A percentile compares a stretch with the other conserved stretches of the same genome.
phyloP scores from a whole-genome alignment of 768 basidiomycete species.

The Mycena amicta region DNA sequence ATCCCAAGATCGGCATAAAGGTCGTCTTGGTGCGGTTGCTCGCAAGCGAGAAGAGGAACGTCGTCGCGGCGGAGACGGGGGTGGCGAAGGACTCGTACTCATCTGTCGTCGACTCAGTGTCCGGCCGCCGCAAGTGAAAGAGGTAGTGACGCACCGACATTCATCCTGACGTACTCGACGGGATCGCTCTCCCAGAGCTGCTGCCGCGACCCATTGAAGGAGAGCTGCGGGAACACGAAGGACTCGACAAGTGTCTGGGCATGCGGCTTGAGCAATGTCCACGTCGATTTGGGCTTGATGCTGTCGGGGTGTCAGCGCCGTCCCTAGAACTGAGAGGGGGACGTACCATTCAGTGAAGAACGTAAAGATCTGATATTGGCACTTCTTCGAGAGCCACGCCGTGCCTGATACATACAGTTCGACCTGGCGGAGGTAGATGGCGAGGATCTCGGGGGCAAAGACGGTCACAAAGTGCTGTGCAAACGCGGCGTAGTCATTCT shows the following conservation, averaged over 20 bases:
- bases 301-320: conserved; percentile 37
- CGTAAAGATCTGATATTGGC: conserved; percentile 79
- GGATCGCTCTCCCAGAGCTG: conserved; percentile 82
- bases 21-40: conserved; percentile 80
- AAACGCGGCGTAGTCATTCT: conserved; percentile 69
- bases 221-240: conserved; percentile 87
- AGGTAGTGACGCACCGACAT: conserved; percentile 58
- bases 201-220: conserved; percentile 68
- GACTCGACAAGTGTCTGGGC: conserved; percentile 74
- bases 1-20: conserved; percentile 77
- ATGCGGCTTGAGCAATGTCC: conserved; percentile 85
- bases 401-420: conserved; percentile 75
- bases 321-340: neutral
- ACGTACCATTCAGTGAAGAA: conserved; percentile 88
- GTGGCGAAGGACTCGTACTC: conserved; percentile 81
- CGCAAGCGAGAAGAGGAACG: conserved; percentile 78
- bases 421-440: conserved; percentile 71
- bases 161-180: conserved; percentile 76
- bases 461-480: conserved; percentile 73
- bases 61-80: conserved; percentile 76
- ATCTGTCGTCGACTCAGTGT: conserved; percentile 43
- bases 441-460: conserved; percentile 88
- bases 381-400: conserved; percentile 81
- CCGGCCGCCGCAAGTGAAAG: neutral
- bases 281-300: conserved; percentile 92